These are phyloP conservation scores for Acacia acuminata DNA, from an alignment of 306 rosid genomes.

Conservation along the genomic window DNA sequence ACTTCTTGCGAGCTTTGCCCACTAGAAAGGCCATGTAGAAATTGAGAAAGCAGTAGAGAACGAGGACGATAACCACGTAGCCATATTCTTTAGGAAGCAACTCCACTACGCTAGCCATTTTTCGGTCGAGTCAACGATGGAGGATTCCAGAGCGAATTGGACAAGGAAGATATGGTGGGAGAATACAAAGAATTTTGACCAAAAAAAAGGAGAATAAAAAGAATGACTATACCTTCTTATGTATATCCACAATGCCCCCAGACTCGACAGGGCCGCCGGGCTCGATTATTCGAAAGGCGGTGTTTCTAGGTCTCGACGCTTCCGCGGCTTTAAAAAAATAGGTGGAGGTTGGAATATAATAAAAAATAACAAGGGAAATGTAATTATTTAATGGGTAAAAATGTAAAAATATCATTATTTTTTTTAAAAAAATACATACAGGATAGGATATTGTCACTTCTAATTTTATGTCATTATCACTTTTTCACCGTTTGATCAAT, in stretches of 20 bases:
- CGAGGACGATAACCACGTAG: constrained; percentile 62
- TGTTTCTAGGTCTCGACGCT: not conserved
- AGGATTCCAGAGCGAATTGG: not conserved
- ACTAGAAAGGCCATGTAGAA: constrained; percentile 63
- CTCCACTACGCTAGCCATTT: constrained; percentile 47
- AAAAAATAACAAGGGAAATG: too few species aligned
- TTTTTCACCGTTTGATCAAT: too few species aligned
- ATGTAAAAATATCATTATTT: too few species aligned
- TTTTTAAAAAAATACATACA: too few species aligned
- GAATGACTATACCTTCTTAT: not conserved
- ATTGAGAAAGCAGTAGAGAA: constrained; percentile 66
- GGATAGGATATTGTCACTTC: too few species aligned
- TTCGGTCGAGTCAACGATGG: not conserved
- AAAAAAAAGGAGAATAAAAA: not conserved
- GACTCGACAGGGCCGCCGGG: not conserved
- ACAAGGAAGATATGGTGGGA: not conserved
- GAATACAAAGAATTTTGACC: too few species aligned
- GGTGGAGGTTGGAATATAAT: too few species aligned
- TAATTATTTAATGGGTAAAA: too few species aligned
- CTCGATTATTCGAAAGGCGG: not conserved
- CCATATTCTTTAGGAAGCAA: constrained; percentile 72
- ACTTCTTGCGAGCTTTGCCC: constrained; percentile 73
- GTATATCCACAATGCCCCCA: too few species aligned
- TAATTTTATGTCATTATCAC: too few species aligned
- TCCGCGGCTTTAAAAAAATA: not conserved